A percentile compares a stretch with the other conserved stretches of the same genome.
Evolutionary conservation across 768 basidiomycete species (phyloP).

Genomic region (Porpolomopsis calyptriformis): DNA sequence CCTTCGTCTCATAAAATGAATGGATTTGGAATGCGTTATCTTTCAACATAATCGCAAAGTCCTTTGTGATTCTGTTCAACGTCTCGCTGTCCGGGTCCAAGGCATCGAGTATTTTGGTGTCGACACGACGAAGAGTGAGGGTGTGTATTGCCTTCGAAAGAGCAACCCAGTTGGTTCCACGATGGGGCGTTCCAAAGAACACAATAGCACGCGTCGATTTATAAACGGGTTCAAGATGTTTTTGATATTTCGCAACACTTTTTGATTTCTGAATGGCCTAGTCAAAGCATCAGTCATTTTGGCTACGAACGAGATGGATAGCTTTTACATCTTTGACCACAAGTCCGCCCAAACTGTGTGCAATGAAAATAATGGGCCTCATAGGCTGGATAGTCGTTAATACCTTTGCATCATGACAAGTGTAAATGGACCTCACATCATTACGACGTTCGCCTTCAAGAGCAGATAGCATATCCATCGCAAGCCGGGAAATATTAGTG

Average conservation of each 20-base stretch:
- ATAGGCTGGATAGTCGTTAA: too few relatives aligned
- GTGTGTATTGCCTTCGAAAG: too few relatives aligned
- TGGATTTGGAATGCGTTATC: too few relatives aligned
- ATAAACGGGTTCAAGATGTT: not conserved
- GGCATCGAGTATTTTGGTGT: too few relatives aligned
- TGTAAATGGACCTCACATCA: not conserved
- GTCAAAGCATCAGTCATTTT: not conserved
- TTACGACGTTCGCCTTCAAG: not conserved
- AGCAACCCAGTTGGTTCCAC: too few relatives aligned
- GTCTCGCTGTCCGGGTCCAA: too few relatives aligned
- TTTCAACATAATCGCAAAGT: too few relatives aligned
- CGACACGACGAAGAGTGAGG: too few relatives aligned
- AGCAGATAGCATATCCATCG: not conserved
- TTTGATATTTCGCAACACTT: not conserved
- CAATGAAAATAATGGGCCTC: not conserved
- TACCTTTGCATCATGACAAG: too few relatives aligned
- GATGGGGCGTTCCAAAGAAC: not conserved
- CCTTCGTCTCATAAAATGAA: too few relatives aligned
- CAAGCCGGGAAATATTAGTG: not conserved
- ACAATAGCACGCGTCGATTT: not conserved
- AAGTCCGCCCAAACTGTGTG: not conserved
- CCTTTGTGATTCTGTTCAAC: too few relatives aligned
- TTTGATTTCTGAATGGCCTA: not conserved
- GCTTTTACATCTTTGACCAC: not conserved
- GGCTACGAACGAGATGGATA: not conserved